Percentiles rank a stretch among this genome's conserved stretches.
Evolutionary conservation across 371 early-diverging fungal species (phyloP).

Genomic region (Lichtheimia corymbifera): DNA sequence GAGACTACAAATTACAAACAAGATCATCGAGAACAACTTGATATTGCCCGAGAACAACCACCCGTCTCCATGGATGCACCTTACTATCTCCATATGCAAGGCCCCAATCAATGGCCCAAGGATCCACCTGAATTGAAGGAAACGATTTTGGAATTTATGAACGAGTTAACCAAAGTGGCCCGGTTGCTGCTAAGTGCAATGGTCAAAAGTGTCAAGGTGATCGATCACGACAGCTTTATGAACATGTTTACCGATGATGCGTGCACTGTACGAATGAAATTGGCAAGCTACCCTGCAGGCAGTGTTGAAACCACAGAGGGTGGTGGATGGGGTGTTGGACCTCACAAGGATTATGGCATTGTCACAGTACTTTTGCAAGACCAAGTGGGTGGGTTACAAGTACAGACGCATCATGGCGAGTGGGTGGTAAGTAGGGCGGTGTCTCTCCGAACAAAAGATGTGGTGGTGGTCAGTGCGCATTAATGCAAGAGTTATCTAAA

Average conservation of each 20-base stretch:
- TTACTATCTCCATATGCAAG: slow-evolving; percentile 44
- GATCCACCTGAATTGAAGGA: slow-evolving; percentile 45
- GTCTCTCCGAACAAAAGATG: no score
- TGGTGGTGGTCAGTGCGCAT: no score
- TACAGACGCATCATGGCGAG: slow-evolving; percentile 56
- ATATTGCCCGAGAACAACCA: slow-evolving; percentile 54
- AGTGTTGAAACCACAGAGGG: slow-evolving; percentile 22
- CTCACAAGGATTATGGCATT: slow-evolving; percentile 59
- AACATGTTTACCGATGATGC: slow-evolving; percentile 37
- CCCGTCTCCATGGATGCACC: slow-evolving; percentile 33
- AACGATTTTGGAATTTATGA: slow-evolving; percentile 40
- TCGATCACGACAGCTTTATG: slow-evolving; percentile 43
- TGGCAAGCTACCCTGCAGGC: slow-evolving; percentile 37
- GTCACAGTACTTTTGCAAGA: slow-evolving; percentile 64
- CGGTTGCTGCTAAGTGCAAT: slow-evolving; percentile 46
- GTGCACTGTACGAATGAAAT: slow-evolving; percentile 52
- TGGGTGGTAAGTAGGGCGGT: slow-evolving; percentile 46
- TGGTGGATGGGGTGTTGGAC: slow-evolving; percentile 55
- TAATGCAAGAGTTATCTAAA: neutral
- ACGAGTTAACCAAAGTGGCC: slow-evolving; percentile 45
- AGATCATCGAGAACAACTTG: slow-evolving; percentile 62
- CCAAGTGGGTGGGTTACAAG: slow-evolving; percentile 61
- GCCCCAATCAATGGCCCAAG: slow-evolving; percentile 59
- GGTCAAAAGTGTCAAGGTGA: slow-evolving; percentile 42
- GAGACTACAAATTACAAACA: slow-evolving; percentile 55